Percentiles rank a stretch among this genome's conserved stretches.
Conservation (phyloP, 2,329 filamentous ascomycete genomes). For the Aspergillus terreus region DNA sequence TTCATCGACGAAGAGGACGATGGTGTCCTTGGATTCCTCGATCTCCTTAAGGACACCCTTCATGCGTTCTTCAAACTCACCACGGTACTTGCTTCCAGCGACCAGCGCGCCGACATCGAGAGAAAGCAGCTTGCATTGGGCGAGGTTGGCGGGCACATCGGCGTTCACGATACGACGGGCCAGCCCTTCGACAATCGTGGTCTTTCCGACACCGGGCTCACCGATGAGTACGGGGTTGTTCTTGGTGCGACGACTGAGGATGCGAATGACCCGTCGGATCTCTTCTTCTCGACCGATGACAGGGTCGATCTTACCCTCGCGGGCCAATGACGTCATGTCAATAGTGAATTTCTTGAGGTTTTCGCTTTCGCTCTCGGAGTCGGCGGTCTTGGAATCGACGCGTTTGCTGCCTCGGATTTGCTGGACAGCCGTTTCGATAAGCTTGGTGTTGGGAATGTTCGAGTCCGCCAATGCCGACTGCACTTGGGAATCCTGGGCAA, state of each 20-base stretch:
- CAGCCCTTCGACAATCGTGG: conserved; percentile 92
- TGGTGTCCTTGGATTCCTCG: conserved; percentile 88
- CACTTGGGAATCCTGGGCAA: conserved; percentile 74
- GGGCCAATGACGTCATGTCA: conserved; percentile 93
- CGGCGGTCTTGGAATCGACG: conserved; percentile 93
- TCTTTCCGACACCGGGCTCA: conserved; percentile 97
- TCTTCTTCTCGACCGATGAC: conserved; percentile 97
- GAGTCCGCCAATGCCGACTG: conserved; percentile 74
- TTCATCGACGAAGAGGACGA: conserved; percentile 97
- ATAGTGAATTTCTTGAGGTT: conserved; percentile 98
- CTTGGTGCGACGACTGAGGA: conserved; percentile 89
- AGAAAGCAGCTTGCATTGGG: conserved; percentile 88
- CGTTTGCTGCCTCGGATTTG: conserved; percentile 88
- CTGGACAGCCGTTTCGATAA: conserved; percentile 85
- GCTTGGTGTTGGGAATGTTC: conserved; percentile 86
- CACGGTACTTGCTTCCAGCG: conserved; percentile 95
- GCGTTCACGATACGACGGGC: conserved; percentile 94
- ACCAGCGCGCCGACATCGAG: conserved; percentile 93
- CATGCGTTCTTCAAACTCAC: conserved; percentile 99
- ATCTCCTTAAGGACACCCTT: conserved; percentile 99
- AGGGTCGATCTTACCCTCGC: conserved; percentile 96
- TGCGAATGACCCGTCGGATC: conserved; percentile 85
- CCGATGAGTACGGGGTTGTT: conserved; percentile 98
- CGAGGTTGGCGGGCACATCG: conserved; percentile 92
- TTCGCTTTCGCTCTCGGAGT: conserved; percentile 86